These are phyloP conservation scores for Megacollybia marginata DNA, from an alignment of 768 basidiomycete genomes.

Conservation along the genomic window DNA sequence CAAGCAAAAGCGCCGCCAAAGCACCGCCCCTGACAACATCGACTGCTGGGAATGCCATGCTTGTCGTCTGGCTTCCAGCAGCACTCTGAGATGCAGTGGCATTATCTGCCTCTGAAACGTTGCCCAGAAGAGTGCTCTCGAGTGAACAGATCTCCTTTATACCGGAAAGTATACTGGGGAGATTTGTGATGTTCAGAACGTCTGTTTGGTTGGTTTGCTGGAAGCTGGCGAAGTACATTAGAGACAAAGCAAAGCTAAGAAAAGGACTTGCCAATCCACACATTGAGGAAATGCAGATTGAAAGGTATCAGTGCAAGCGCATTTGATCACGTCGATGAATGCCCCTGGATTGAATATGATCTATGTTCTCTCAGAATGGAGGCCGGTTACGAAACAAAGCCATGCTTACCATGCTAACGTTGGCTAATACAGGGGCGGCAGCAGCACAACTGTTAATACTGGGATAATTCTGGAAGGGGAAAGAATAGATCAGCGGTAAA, in stretches of 20 bases:
- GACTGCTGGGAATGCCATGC: not conserved
- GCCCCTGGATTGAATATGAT: constrained; percentile 58
- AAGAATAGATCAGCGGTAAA: not conserved
- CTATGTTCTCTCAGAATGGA: constrained; percentile 20
- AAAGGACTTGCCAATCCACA: constrained; percentile 49
- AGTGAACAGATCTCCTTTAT: constrained; percentile 47
- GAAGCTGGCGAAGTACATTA: constrained; percentile 30
- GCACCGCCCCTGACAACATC: not conserved
- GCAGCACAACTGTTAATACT: constrained; percentile 51
- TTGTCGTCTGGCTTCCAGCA: constrained; percentile 17
- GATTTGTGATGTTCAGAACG: constrained; percentile 36
- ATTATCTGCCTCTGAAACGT: constrained; percentile 26
- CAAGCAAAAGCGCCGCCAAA: not conserved
- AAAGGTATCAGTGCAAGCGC: constrained; percentile 49
- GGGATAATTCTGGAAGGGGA: constrained; percentile 32
- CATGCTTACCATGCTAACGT: constrained; percentile 41
- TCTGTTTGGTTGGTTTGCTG: constrained; percentile 45
- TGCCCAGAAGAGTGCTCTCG: constrained; percentile 44
- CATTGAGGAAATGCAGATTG: constrained; percentile 53
- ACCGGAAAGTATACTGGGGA: constrained; percentile 40
- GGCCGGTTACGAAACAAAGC: not conserved
- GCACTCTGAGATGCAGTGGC: not conserved
- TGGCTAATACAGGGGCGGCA: constrained; percentile 50
- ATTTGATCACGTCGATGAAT: constrained; percentile 56
- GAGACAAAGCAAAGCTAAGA: not conserved